Percentiles rank a stretch among this genome's conserved stretches.
These are phyloP conservation scores for Ceratocystiopsis sp. DNA, from an alignment of 2,329 filamentous ascomycete genomes.

Conservation along the genomic window DNA sequence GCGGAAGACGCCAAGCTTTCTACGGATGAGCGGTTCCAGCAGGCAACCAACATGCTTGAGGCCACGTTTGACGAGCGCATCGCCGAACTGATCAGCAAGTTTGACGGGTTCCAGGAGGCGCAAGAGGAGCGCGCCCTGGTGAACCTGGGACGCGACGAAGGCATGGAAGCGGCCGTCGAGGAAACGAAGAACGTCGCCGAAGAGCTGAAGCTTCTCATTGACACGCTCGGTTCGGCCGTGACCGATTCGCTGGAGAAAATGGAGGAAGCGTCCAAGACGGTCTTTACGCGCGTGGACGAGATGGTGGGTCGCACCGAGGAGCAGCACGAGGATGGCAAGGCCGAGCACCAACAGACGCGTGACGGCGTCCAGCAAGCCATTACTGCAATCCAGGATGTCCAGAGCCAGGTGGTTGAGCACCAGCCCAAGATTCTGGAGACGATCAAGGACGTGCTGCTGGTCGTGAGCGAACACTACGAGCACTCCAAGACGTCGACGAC, in stretches of 20 bases:
- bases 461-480: conserved; percentile 77
- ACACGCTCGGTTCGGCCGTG: conserved; percentile 65
- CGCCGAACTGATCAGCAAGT: conserved; percentile 65
- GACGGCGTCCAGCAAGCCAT: conserved; percentile 64
- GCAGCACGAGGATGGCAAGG: conserved; percentile 52
- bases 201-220: conserved; percentile 72
- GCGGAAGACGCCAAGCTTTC: conserved; percentile 70
- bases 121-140: conserved; percentile 59
- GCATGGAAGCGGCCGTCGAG: conserved; percentile 56
- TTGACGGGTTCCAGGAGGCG: conserved; percentile 65
- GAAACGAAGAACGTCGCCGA: conserved; percentile 68
- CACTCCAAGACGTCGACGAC: conserved; percentile 54
- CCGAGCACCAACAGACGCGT: conserved; percentile 67
- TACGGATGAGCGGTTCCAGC: conserved; percentile 57
- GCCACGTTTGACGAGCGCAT: conserved; percentile 48
- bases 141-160: conserved; percentile 54
- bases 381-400: conserved; percentile 54
- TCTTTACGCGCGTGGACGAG: conserved; percentile 69
- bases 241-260: conserved; percentile 75
- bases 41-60: conserved; percentile 35
- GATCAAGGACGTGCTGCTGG: conserved; percentile 66
- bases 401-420: conserved; percentile 63
- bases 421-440: conserved; percentile 79
- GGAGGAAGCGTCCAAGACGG: conserved; percentile 71
- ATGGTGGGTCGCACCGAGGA: conserved; percentile 62